Evolutionary conservation across 2,329 filamentous ascomycete species (phyloP).

Genomic region (Didymella pomorum): DNA sequence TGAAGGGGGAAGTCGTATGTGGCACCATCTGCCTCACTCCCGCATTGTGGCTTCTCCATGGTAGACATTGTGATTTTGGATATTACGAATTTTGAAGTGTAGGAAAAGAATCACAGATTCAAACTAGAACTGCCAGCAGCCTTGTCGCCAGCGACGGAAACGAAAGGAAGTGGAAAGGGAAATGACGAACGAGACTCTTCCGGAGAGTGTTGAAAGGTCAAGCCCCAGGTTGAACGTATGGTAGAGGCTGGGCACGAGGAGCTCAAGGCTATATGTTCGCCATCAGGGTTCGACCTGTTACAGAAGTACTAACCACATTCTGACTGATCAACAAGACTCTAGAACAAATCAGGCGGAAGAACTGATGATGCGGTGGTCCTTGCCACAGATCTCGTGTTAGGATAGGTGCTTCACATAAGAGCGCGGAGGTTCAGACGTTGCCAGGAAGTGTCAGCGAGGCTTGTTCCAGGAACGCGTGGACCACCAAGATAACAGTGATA

Average conservation of each 20-base stretch:
- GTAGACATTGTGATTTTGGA: conserved; percentile 33
- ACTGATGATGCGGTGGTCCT: conserved; percentile 36
- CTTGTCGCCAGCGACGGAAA: conserved; percentile 47
- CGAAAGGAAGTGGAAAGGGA: conserved; percentile 30
- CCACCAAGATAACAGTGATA: conserved; percentile 33
- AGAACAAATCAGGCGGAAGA: conserved; percentile 37
- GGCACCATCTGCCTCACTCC: conserved; percentile 39
- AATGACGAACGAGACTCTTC: conserved; percentile 41
- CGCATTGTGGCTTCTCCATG: conserved; percentile 47
- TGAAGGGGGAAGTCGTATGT: conserved; percentile 50
- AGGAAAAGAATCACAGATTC: conserved; percentile 26
- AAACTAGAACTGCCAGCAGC: conserved; percentile 40
- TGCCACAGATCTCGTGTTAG: conserved; percentile 39
- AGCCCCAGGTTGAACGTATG: conserved; percentile 30
- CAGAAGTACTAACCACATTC: conserved; percentile 37
- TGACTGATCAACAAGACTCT: conserved; percentile 38
- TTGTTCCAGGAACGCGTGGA: conserved; percentile 28
- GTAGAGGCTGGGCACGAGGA: conserved; percentile 40
- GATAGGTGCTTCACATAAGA: conserved; percentile 39
- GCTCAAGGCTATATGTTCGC: conserved; percentile 33
- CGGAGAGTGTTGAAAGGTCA: conserved; percentile 42
- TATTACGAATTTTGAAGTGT: conserved; percentile 24
- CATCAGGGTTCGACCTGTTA: conserved; percentile 37
- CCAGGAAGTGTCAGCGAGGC: conserved; percentile 34
- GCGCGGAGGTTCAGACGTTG: conserved; percentile 46